A percentile compares a stretch with the other conserved stretches of the same genome.
phyloP scores from a whole-genome alignment of 768 basidiomycete genomes.

The Leccinellum albellum region DNA sequence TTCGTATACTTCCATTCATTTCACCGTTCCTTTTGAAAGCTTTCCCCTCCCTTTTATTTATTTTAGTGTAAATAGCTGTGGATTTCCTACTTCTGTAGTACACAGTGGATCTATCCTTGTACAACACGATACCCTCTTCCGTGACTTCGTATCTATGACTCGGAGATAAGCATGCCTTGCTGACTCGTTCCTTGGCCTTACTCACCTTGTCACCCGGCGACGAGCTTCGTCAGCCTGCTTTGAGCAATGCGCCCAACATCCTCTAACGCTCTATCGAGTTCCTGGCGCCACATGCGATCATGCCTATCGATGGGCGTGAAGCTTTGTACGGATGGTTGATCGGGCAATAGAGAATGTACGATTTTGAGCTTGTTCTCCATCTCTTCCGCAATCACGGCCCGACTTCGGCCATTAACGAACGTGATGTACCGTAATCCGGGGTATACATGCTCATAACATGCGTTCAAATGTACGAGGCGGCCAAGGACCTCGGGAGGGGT shows the following conservation, averaged over 20 bases:
- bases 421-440: conserved; percentile 84
- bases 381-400: conserved; percentile 69
- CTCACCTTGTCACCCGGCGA: conserved; percentile 4
- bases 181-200: neutral
- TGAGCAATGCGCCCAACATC: conserved; percentile 79
- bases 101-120: conserved; percentile 11
- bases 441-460: conserved; percentile 68
- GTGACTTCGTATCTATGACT: neutral
- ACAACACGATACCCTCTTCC: conserved; percentile 7
- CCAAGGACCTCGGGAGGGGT: conserved; percentile 74
- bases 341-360: conserved; percentile 45
- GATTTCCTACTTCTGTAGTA: conserved; percentile 1
- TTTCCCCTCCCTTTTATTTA: conserved; percentile 1
- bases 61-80: conserved; percentile 10
- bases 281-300: conserved; percentile 54
- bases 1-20: neutral
- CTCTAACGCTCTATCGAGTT: conserved; percentile 66
- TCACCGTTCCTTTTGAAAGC: neutral
- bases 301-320: conserved; percentile 37
- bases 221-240: conserved; percentile 48
- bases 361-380: conserved; percentile 67
- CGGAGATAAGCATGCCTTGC: neutral
- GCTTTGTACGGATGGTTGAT: conserved; percentile 31
- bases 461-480: conserved; percentile 72
- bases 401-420: conserved; percentile 82